Evolutionary conservation across 1,284 basidiomycete genomes (phyloP).

Genomic region (Ustilago bromivora): DNA sequence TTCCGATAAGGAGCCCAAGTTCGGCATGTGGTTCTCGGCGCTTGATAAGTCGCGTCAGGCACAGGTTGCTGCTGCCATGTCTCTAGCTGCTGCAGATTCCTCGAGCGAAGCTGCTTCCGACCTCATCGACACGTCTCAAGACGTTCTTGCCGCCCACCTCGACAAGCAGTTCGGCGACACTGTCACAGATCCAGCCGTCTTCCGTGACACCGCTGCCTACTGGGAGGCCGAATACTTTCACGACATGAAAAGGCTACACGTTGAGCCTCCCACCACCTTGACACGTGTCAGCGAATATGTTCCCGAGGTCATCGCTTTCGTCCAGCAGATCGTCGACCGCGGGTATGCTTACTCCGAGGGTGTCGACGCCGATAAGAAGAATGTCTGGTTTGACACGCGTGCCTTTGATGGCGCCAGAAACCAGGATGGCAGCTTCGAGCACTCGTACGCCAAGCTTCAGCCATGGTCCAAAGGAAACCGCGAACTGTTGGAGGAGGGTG

Average conservation of each 20-base stretch:
- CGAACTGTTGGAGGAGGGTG: constrained; percentile 90
- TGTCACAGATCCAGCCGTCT: constrained; percentile 88
- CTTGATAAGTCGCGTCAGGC: constrained; percentile 63
- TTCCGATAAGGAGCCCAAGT: constrained; percentile 63
- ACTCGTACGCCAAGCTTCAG: constrained; percentile 92
- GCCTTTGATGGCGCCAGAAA: constrained; percentile 79
- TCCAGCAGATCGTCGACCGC: constrained; percentile 85
- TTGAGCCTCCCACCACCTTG: constrained; percentile 87
- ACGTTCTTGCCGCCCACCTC: constrained; percentile 60
- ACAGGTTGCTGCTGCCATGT: constrained; percentile 62
- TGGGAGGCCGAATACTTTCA: constrained; percentile 93
- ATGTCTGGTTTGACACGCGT: constrained; percentile 91
- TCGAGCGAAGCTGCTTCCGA: constrained; percentile 40
- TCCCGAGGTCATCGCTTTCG: constrained; percentile 91
- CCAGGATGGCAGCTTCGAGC: constrained; percentile 61
- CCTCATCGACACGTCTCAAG: constrained; percentile 62
- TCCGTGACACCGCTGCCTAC: constrained; percentile 83
- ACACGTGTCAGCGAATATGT: constrained; percentile 98
- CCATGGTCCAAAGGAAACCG: constrained; percentile 95
- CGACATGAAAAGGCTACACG: constrained; percentile 89
- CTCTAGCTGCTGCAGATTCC: constrained; percentile 49
- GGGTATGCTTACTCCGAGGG: constrained; percentile 82
- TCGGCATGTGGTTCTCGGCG: constrained; percentile 64
- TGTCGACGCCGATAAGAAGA: constrained; percentile 53
- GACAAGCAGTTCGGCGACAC: constrained; percentile 74